Percentiles rank a stretch among this genome's conserved stretches.
Evolutionary conservation across 306 rosid genomes (phyloP).

Genomic region (Malus fusca): DNA sequence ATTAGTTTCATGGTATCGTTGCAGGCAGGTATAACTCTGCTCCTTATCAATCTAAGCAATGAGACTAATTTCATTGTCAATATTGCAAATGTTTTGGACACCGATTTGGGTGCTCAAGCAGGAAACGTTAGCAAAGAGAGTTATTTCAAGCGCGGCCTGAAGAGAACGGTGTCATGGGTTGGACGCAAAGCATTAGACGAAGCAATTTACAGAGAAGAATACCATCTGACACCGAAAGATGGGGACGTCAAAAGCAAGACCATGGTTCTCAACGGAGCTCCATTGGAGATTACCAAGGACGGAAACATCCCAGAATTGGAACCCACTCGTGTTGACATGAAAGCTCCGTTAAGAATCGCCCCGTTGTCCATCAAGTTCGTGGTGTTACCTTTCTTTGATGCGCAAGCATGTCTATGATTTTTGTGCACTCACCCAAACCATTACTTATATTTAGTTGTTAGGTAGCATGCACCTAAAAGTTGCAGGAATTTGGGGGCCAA

Average conservation of each 20-base stretch:
- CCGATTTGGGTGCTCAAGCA: background rate
- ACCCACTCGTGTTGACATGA: conserved; percentile 31
- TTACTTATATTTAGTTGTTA: background rate
- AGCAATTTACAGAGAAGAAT: conserved; percentile 64
- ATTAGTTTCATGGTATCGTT: background rate
- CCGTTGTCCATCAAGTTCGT: conserved; percentile 40
- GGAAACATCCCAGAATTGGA: conserved; percentile 62
- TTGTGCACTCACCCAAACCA: background rate
- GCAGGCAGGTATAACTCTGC: conserved; percentile 67
- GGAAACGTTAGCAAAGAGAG: conserved; percentile 19
- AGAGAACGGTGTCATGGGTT: conserved; percentile 69
- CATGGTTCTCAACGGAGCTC: conserved; percentile 63
- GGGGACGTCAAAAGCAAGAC: conserved; percentile 49
- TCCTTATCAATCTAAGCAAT: conserved; percentile 80
- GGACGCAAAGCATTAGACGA: conserved; percentile 58
- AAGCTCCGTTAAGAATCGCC: conserved; percentile 37
- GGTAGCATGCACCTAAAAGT: background rate
- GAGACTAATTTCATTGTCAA: conserved; percentile 45
- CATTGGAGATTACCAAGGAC: conserved; percentile 46
- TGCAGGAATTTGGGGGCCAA: background rate
- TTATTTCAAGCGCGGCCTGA: conserved; percentile 36
- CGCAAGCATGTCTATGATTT: conserved; percentile 40
- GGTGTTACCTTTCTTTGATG: conserved; percentile 47
- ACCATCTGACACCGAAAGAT: conserved; percentile 60
- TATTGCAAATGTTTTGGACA: conserved; percentile 22